Evolutionary conservation across 768 basidiomycete species (phyloP), one percentile per base, ranked within the genome.

Genomic region (Lentinula raphanica): DNA sequence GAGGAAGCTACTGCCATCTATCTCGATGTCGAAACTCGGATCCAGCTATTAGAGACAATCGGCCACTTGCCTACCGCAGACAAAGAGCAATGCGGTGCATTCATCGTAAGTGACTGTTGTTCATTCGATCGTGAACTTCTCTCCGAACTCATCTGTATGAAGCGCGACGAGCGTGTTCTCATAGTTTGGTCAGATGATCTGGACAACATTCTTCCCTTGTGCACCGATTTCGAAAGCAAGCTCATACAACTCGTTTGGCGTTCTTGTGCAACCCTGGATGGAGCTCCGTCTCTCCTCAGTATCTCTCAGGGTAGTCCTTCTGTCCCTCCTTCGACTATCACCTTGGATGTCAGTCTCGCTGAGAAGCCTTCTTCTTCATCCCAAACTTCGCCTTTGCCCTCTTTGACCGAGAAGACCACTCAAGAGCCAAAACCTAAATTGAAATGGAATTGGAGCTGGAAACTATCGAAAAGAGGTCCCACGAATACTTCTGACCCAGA

Each of bases 51-150:
- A 25, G 87, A 90, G 59, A 82, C 82, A 15, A 83, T 94, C 63
- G 65, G 68, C 54, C 78, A 82, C 58, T 74, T 95, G 40, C 82
- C 87, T 5, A 79, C 81, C 40, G 92, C 92, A 5, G 90, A 94
- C 67, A 94, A 94, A 74, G 92, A 94, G 67, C 92, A 94, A 65
- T 92, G 88, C 50, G 93, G 86, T 19, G 93, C 93, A 12, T 95
- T 95, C 68, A 79, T 93, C 54, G 90, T 88, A 68, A 66, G 81
- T n/a, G n/a, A n/a, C 77, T 27, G 32, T 35, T 56, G 56, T 32
- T 44, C 15, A 42, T n/a, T n/a, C 17, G 13, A 21, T 23, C 38
- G 15, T 23, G n/a, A n/a, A n/a, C n/a, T n/a, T 49, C 15, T 27
- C 12, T 51, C 42, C 39, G 38, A 59, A 54, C 63, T 60, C 60